Conservation (phyloP, 2,329 filamentous ascomycete genomes). For the Phyllosticta paracitricarpa region DNA sequence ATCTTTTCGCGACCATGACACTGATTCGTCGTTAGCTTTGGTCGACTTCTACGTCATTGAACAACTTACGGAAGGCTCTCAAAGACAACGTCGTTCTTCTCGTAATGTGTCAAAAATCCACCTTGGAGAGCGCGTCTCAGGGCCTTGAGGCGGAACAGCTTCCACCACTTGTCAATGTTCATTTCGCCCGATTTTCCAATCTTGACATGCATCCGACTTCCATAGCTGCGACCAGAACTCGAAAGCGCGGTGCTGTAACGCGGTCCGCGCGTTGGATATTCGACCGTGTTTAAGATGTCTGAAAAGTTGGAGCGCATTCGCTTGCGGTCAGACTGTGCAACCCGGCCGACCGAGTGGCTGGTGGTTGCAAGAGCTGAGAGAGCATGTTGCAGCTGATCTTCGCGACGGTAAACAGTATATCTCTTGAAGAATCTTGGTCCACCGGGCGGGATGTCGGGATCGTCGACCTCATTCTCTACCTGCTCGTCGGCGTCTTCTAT, state of each 20-base stretch:
- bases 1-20: neutral
- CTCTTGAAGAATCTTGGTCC: conserved; percentile 44
- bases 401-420: conserved; percentile 58
- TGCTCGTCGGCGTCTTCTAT: conserved; percentile 47
- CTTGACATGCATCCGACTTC: conserved; percentile 51
- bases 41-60: neutral
- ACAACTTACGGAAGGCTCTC: conserved; percentile 6
- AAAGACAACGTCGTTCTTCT: conserved; percentile 22
- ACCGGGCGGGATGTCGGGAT: conserved; percentile 15
- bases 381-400: conserved; percentile 48
- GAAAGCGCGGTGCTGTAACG: conserved; percentile 55
- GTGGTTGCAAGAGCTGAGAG: conserved; percentile 51
- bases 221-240: conserved; percentile 50
- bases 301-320: conserved; percentile 55
- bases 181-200: conserved; percentile 51
- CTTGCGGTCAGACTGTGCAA: conserved; percentile 58
- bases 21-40: neutral
- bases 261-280: conserved; percentile 57
- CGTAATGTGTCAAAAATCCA: conserved; percentile 27
- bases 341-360: conserved; percentile 42
- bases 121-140: conserved; percentile 49
- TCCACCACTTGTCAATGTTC: conserved; percentile 65
- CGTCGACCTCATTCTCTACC: conserved; percentile 36
- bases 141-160: conserved; percentile 52
- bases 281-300: conserved; percentile 56